Base-by-base conservation (phyloP, 1,284 basidiomycete genomes). In the Cryptococcus hybrid region DNA sequence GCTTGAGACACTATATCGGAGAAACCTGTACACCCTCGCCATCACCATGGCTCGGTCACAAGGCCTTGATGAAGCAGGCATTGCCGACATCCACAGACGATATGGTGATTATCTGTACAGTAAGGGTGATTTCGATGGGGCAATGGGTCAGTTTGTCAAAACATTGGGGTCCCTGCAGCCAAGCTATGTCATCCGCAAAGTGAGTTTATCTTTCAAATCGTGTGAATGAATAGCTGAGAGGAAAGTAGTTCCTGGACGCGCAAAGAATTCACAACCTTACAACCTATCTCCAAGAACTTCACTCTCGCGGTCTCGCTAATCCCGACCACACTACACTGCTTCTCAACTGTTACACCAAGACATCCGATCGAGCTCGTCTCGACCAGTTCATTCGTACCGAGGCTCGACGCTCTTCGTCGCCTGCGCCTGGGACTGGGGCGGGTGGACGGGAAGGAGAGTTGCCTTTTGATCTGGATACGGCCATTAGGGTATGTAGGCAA, bases 141-240 rank as follows among this genome's bases (percentile, higher is more conserved):
- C 94, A 1, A 95, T 97, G 88, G 83, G 85, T 40, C 92, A 97
- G 72, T 99, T 90, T 69, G 81, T 95, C 48, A 85, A 90, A 74
- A 98, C 94, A 0, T 88, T 98, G 34, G 92, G 95, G 0, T 81
- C 86, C 56, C 82, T 96, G 0, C 90, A 93, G 65, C 92, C 94
- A 0, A 96, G 92, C 71, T 96, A 96, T 77, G 92, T 99, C 18
- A 94, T 99, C 59, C 86, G 96, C 64, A 97, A 96, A 83, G 92
- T 90, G 63, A 53, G 75, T 49, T 36, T 42, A 36, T 40, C 24
- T 11, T 18, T 18, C 18, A 18, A 18, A 18, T 18, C 18, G 18
- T 18, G 18, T 18, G 18, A 18, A 18, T 18, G 18, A 18, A 48
- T 7, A 37, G 46, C 47, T 34, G n/a, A 51, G 12, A 13, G 15